Evolutionary conservation across 1,284 basidiomycete genomes (phyloP), one percentile per base, ranked within the genome.

Genomic region (Malassezia japonica): DNA sequence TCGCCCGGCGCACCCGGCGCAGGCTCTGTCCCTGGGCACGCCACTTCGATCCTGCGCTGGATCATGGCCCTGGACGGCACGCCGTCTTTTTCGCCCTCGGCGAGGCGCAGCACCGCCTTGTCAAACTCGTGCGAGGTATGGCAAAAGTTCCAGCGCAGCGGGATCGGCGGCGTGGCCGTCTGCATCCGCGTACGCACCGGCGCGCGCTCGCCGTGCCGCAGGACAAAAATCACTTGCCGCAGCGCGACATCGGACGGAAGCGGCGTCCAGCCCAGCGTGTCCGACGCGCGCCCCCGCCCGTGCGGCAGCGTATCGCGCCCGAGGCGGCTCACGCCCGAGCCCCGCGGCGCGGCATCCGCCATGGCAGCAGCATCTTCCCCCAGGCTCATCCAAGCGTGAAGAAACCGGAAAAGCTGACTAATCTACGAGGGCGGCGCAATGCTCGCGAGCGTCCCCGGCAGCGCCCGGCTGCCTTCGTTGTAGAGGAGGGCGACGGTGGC

Each of bases 151-250:
- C 69, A 72, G 13, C 50, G 55, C 20, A 56, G 45, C 3, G 67
- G 62, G 20, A 72, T 61, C 23, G 67, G 55, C 6, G 60, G 60
- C 1, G 43, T 34, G n/a, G 60, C 51, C 23, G 60, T 55, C 9
- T 54, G 57, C 20, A 70, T 56, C 31, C 69, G 64, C 15, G 38
- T 59, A n/a, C 69, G 63, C 0, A 70, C 67, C 5, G 69, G 69
- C 2, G 66, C 64, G 9, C 69, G 50, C 41, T 72, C 69, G 15
- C 69, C 69, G 38, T 72, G 69, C 4, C 69, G 63, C 27, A 70
- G 55, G 9, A 69, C 48, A 46, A 64, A 72, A 40, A 67, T 60
- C 9, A 61, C 69, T 43, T 72, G 69, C 8, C 45, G 29, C 7
- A 72, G 62, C 37, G 59, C 57, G 33, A 70, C 48, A 9, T 51